phyloP scores from a whole-genome alignment of 2,329 filamentous ascomycete genomes.

The Trichophyton schoenleinii region DNA sequence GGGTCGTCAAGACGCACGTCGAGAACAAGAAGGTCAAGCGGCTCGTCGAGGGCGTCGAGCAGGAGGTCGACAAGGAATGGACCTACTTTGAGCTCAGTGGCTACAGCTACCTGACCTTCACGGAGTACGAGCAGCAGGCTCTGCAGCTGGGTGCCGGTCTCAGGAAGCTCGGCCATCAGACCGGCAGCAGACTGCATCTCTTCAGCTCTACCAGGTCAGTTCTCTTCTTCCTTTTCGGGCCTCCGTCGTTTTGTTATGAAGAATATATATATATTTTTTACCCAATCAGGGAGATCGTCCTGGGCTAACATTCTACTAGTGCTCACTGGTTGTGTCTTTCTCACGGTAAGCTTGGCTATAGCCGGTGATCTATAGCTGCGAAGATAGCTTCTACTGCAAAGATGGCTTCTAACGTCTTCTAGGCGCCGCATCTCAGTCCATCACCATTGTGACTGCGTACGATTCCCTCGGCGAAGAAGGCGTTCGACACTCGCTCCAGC shows the following conservation, averaged over 20 bases:
- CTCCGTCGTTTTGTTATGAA: neutral
- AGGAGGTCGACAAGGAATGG: constrained; percentile 82
- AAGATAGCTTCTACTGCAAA: neutral
- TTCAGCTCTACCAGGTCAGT: constrained; percentile 69
- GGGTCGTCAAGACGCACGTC: constrained; percentile 62
- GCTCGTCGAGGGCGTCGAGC: constrained; percentile 65
- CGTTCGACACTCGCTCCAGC: constrained; percentile 22
- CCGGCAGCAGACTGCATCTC: constrained; percentile 60
- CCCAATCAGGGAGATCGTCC: no score
- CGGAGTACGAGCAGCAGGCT: constrained; percentile 61
- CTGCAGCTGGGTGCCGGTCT: constrained; percentile 60
- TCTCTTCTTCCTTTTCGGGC: neutral
- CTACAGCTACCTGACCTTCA: constrained; percentile 66
- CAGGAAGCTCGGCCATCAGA: constrained; percentile 57
- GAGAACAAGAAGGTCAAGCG: constrained; percentile 88
- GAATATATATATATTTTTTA: no score
- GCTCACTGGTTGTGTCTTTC: constrained; percentile 74
- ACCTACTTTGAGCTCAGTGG: constrained; percentile 71
- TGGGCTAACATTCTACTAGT: constrained; percentile 30
- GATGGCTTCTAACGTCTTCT: constrained; percentile 7
- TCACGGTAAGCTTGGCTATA: constrained; percentile 41
- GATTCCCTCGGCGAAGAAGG: constrained; percentile 27
- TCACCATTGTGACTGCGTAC: constrained; percentile 62
- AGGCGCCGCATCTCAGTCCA: constrained; percentile 65
- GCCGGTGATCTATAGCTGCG: neutral